Conservation (phyloP, 805 yeast species). For the Monosporozyma servazzii region DNA sequence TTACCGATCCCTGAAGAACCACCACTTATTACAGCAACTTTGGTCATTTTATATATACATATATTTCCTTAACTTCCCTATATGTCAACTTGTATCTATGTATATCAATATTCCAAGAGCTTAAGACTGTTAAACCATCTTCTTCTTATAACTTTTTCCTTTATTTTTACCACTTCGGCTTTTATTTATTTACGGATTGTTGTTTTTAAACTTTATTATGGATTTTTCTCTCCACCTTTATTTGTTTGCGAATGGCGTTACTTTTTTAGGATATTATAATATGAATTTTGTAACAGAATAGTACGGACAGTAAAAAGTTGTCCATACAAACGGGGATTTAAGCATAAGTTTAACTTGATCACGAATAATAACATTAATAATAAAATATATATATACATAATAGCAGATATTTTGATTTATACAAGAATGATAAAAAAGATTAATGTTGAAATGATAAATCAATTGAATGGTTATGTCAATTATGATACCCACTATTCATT, state of each 20-base stretch:
- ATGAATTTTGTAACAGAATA: too few species aligned
- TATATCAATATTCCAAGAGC: too few species aligned
- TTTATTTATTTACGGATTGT: too few species aligned
- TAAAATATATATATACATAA: not conserved
- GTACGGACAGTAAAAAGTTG: not conserved
- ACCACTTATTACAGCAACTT: slow-evolving; percentile 48
- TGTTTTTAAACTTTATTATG: too few species aligned
- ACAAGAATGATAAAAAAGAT: not conserved
- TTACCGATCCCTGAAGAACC: slow-evolving; percentile 54
- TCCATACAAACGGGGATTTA: not conserved
- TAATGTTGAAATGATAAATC: not conserved
- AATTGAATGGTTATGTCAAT: not conserved
- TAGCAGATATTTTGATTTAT: not conserved
- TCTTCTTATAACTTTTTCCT: too few species aligned
- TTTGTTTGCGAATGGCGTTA: not conserved
- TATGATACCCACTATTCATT: not conserved
- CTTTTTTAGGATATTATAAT: not conserved
- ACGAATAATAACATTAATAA: not conserved
- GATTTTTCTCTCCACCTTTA: not conserved
- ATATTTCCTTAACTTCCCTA: not conserved
- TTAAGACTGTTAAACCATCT: too few species aligned
- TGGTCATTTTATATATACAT: too few species aligned
- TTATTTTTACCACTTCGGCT: too few species aligned
- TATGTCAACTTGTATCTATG: not conserved
- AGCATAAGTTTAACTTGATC: not conserved